Base-by-base conservation (phyloP, 73 alveolate species). In the Diophrys sp. region DNA sequence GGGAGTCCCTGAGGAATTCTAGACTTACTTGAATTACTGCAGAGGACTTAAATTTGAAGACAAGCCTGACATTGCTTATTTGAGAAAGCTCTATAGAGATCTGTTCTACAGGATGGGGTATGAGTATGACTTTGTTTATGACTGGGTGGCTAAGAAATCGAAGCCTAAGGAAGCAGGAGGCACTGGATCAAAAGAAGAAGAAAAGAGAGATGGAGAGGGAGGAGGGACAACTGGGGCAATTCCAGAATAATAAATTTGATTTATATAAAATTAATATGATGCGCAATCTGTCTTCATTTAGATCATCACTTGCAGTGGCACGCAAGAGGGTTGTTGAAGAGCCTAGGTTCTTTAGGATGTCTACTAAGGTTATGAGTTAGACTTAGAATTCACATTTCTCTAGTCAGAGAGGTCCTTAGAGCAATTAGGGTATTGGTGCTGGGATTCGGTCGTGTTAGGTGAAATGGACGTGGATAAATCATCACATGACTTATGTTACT, bases 41-140 rank as follows among this genome's bases (percentile, higher is more conserved):
- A 87, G 95, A 71, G 82, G 82, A 32, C 74, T 96, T 53, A 85
- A 86, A 71, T 96, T 95, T 74, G 98, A 95, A 76, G 98, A 94
- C 78, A 86, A 75, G 54, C 99, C 99, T 24, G 95, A 93, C 75
- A 84, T 84, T 77, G 96, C 88, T 30, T 92, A 83, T 78, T 73
- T 92, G 29, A 95, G 94, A 83, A 87, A 92, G 80, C 73, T 95
- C 33, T 93, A 90, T 81, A 89, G 81, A 66, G 94, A 91, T 71
- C 90, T 84, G 31, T 78, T 89, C 74, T 29, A 31, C 54, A 55
- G 83, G 29, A 76, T 54, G 79, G 91, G 86, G 24, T 80, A 85
- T 71, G 89, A 74, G 33, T 75, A 79, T 14, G 97, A 92, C 67
- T 85, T 56, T 77, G 73, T 76, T 56, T 92, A 44, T 76, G 97